Evolutionary conservation across 2,329 filamentous ascomycete species (phyloP).

Genomic region (Didymosphaeria variabile): DNA sequence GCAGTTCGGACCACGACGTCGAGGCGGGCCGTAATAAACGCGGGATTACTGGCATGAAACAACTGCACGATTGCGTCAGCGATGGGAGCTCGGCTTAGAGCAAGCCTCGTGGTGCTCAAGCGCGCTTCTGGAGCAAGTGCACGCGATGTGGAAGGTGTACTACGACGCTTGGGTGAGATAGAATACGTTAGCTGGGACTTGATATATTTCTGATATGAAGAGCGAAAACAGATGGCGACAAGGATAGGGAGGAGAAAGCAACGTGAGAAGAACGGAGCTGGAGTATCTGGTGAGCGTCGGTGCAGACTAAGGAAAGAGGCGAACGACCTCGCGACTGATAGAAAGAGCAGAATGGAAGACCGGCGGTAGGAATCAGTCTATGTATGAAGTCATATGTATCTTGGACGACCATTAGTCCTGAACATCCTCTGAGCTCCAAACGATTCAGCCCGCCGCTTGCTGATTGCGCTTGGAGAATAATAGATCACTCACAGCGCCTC

Average conservation of each 20-base stretch:
- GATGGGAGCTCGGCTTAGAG: not conserved
- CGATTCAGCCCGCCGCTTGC: too few relatives aligned
- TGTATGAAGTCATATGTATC: not conserved
- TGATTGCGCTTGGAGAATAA: too few relatives aligned
- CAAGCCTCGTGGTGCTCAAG: not conserved
- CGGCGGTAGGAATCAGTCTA: not conserved
- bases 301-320: not conserved
- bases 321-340: not conserved
- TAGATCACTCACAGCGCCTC: too few relatives aligned
- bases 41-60: constrained; percentile 5
- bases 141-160: not conserved
- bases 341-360: not conserved
- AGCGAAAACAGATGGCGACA: too few relatives aligned
- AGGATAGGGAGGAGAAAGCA: not conserved
- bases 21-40: not conserved
- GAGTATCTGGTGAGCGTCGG: not conserved
- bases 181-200: too few relatives aligned
- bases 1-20: not conserved
- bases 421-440: too few relatives aligned
- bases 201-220: too few relatives aligned
- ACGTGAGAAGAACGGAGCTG: not conserved
- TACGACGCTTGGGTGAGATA: not conserved
- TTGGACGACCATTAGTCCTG: not conserved
- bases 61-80: not conserved
- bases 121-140: not conserved